Conservation (phyloP, 164 flowering plant species). For the Chloranthus sessilifolius region DNA sequence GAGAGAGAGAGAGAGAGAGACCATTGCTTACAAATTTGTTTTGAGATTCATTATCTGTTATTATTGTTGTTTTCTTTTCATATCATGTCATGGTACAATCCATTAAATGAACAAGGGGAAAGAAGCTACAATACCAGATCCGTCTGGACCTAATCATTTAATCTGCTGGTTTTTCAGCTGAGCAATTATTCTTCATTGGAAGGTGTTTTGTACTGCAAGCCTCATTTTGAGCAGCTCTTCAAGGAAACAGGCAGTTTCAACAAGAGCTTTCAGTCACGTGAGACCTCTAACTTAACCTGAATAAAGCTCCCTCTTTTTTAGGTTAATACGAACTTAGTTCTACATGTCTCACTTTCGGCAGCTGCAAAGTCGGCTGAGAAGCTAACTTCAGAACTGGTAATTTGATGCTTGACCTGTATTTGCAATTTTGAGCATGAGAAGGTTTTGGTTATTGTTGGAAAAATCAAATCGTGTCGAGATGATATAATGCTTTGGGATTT, state of each 20-base stretch:
- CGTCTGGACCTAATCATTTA: no score
- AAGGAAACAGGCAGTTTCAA: slow-evolving; percentile 88
- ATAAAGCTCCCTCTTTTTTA: neutral
- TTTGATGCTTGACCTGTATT: slow-evolving; percentile 7
- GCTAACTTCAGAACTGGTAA: slow-evolving; percentile 79
- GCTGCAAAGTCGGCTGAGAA: slow-evolving; percentile 86
- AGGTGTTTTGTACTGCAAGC: slow-evolving; percentile 91
- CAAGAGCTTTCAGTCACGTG: slow-evolving; percentile 92
- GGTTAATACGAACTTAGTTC: neutral
- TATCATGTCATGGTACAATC: no score
- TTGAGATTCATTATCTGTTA: no score
- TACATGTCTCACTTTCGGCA: slow-evolving; percentile 27
- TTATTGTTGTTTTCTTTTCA: no score
- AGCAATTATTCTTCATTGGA: slow-evolving; percentile 92
- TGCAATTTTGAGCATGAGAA: neutral
- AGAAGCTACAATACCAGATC: no score
- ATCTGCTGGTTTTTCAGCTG: slow-evolving; percentile 54
- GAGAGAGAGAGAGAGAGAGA: no score
- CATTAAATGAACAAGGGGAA: no score
- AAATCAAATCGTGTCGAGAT: neutral
- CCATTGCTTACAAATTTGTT: no score
- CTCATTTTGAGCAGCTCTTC: slow-evolving; percentile 96
- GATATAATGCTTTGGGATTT: no score
- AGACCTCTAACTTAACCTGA: slow-evolving; percentile 14
- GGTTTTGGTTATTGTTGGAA: neutral